Percentiles rank a stretch among this genome's conserved stretches.
Evolutionary conservation across 1,284 basidiomycete genomes (phyloP).

Genomic region (Phellinidium pouzarii): DNA sequence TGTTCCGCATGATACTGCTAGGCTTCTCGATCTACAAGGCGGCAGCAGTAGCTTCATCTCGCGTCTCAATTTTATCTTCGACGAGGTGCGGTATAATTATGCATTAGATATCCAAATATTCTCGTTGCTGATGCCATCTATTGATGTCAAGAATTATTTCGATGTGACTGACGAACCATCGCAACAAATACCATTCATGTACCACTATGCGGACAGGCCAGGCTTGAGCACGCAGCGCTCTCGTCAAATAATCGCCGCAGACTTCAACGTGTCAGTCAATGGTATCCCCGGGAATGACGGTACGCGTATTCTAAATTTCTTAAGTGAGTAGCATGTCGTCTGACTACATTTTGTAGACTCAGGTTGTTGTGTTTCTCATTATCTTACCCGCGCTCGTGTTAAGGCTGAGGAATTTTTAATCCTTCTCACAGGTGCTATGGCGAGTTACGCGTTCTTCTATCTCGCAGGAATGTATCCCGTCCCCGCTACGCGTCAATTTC

Average conservation of each 20-base stretch:
- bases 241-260: constrained; percentile 46
- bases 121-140: background rate
- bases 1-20: constrained; percentile 57
- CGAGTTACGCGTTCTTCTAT: constrained; percentile 56
- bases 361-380: background rate
- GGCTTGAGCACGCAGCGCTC: constrained; percentile 50
- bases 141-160: constrained; percentile 37
- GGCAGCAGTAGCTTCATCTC: constrained; percentile 46
- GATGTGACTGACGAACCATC: constrained; percentile 56
- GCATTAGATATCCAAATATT: background rate
- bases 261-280: constrained; percentile 47
- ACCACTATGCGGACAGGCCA: constrained; percentile 53
- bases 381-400: background rate
- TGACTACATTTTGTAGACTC: background rate
- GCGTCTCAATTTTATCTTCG: constrained; percentile 51
- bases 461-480: constrained; percentile 55
- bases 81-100: constrained; percentile 29
- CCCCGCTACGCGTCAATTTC: constrained; percentile 51
- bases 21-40: constrained; percentile 52
- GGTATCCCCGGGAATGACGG: constrained; percentile 60
- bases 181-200: constrained; percentile 59
- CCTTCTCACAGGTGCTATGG: constrained; percentile 52
- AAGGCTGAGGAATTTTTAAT: background rate
- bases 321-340: background rate
- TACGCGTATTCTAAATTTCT: constrained; percentile 23